Evolutionary conservation across 2,329 filamentous ascomycete species (phyloP), one percentile per base, ranked within the genome.

Genomic region (Aplosporella prunicola): DNA sequence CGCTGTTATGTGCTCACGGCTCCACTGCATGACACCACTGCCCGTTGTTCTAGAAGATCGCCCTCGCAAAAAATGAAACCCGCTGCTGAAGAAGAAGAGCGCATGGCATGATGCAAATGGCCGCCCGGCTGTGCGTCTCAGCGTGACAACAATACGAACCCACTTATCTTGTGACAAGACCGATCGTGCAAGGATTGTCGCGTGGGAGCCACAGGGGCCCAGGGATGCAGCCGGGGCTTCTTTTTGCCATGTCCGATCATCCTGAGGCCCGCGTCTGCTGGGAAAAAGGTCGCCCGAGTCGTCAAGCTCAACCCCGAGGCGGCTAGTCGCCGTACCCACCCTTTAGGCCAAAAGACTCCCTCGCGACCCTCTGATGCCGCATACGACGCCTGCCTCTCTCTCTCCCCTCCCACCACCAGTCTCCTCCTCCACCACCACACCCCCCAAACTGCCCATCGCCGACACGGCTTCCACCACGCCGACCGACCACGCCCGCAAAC

Each of bases 391-490:
- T 30, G 29, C 34, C 30, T 36, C 34, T 39, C 36, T 30, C 36
- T 39, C 36, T 29, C 36, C 20, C 9, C 25, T 32, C 24, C 29
- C 29, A 39, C 24, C 18, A 23, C 35, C 10, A 15, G 20, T 29
- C 35, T n/a, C 16, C 44, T n/a, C 41, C 46, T 20, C 38, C 46
- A 43, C 35, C 40, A 33, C 20, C 40, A 41, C 20, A 20, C 32
- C 27, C 37, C 34, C 38, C 25, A 11, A n/a, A 22, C 20, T 10
- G 20, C 32, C 38, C n/a, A 26, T 41, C 35, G 35, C 41, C 37
- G 43, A 25, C 26, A 33, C 27, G 16, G 38, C 37, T 32, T 18
- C 22, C 35, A 15, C 36, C 18, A 20, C 20, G 13, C 24, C 27
- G 37, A 27, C 9, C 30, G 14, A 3, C 29, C 24, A 36, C 30